Evolutionary conservation across 2,329 filamentous ascomycete species (phyloP).

Genomic region (Colletotrichum sp.): DNA sequence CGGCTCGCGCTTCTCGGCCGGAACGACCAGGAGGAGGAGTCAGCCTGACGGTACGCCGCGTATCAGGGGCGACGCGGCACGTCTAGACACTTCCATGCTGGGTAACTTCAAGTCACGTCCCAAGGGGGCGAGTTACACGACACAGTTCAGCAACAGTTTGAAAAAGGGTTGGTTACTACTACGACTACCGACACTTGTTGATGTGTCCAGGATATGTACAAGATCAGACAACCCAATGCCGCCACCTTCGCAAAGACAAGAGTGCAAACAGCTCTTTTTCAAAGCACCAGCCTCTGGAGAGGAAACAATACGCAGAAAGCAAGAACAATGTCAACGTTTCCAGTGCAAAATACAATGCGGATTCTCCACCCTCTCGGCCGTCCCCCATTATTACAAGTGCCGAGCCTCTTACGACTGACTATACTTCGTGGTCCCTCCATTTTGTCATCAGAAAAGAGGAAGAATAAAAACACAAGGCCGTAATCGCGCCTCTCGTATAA

Average conservation of each 20-base stretch:
- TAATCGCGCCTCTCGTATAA: conserved; percentile 18
- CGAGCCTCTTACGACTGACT: neutral
- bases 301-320: neutral
- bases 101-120: neutral
- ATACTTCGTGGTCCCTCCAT: neutral
- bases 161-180: neutral
- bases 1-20: neutral
- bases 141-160: neutral
- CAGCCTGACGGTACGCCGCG: neutral
- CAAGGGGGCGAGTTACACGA: neutral
- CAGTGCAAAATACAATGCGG: neutral
- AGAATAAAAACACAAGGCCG: neutral
- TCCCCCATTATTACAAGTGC: conserved; percentile 16
- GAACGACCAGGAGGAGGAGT: neutral
- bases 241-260: neutral
- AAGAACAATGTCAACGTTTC: neutral
- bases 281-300: neutral
- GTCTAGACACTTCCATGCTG: neutral
- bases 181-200: neutral
- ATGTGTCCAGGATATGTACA: neutral
- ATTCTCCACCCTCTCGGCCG: neutral
- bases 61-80: neutral
- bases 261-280: neutral
- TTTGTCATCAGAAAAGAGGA: neutral
- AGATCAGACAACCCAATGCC: neutral